A percentile compares a stretch with the other conserved stretches of the same genome.
Conservation (phyloP, 441 rosid genomes). For the Rhodomyrtus psidioides region DNA sequence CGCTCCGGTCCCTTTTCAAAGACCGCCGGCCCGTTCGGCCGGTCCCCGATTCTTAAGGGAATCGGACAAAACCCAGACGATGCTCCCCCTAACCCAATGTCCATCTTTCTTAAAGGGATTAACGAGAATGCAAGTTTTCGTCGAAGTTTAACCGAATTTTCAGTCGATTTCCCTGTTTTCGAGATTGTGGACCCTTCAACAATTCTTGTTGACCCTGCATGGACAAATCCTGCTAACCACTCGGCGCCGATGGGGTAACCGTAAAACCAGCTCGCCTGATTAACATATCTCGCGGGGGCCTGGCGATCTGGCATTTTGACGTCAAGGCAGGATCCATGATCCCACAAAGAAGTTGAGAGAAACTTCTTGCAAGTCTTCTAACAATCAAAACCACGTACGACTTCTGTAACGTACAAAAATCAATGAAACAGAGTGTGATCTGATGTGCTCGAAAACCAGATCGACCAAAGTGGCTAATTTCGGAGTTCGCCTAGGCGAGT, state of each 20-base stretch:
- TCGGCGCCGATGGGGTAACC: background rate
- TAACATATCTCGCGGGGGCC: background rate
- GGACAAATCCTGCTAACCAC: background rate
- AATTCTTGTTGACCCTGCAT: background rate
- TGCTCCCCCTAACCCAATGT: no score
- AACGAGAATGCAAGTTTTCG: background rate
- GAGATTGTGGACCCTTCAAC: background rate
- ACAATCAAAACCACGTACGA: background rate
- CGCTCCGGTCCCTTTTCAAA: no score
- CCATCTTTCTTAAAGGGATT: no score
- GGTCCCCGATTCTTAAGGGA: no score
- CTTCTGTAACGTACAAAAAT: background rate
- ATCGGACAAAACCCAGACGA: no score
- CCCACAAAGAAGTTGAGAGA: background rate
- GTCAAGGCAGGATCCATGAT: background rate
- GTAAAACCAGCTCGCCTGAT: background rate
- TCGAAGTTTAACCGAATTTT: background rate
- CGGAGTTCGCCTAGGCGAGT: background rate
- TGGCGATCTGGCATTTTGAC: background rate
- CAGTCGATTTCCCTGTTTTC: background rate
- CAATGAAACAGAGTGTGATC: background rate
- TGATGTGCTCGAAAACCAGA: background rate
- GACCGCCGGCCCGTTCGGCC: no score
- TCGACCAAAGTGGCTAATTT: background rate
- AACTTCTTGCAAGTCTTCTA: background rate